A percentile compares a stretch with the other conserved stretches of the same genome.
phyloP scores from a whole-genome alignment of 2,329 filamentous ascomycete species.

The Aspergillus ochraceus region DNA sequence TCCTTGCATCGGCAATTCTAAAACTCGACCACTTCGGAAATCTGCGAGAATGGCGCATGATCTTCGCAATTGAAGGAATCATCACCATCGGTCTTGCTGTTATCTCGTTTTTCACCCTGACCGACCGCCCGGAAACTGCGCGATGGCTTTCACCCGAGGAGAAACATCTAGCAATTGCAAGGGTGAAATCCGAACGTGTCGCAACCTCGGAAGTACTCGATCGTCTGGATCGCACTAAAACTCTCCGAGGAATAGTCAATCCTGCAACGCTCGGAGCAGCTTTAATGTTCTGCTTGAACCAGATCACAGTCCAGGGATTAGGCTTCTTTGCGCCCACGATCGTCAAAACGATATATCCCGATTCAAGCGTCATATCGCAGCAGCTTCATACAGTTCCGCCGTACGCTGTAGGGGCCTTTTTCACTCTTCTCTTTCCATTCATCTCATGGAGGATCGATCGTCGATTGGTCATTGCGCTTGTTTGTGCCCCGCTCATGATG shows the following conservation, averaged over 20 bases:
- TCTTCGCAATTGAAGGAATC: constrained; percentile 71
- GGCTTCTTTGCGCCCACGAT: constrained; percentile 72
- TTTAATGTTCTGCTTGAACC: constrained; percentile 64
- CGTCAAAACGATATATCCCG: constrained; percentile 66
- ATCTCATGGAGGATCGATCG: constrained; percentile 62
- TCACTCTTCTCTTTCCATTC: constrained; percentile 62
- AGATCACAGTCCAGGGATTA: constrained; percentile 70
- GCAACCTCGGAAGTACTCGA: constrained; percentile 64
- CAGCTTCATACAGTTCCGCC: constrained; percentile 72
- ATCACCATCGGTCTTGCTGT: constrained; percentile 60
- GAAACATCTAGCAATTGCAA: constrained; percentile 64
- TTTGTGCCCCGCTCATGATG: constrained; percentile 64
- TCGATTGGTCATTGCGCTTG: constrained; percentile 61
- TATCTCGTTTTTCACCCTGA: constrained; percentile 63
- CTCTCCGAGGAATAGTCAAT: constrained; percentile 62
- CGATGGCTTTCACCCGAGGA: constrained; percentile 66
- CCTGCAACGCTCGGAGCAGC: constrained; percentile 60
- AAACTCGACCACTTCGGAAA: constrained; percentile 59
- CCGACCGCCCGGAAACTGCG: constrained; percentile 68
- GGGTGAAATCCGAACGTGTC: constrained; percentile 68
- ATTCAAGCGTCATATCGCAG: constrained; percentile 58
- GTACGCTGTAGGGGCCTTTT: constrained; percentile 67
- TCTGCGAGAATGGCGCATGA: constrained; percentile 65
- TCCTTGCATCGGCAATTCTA: constrained; percentile 65
- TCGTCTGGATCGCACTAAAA: constrained; percentile 60